Evolutionary conservation across 805 yeast species (phyloP).

Genomic region (Alloascoidea africana): DNA sequence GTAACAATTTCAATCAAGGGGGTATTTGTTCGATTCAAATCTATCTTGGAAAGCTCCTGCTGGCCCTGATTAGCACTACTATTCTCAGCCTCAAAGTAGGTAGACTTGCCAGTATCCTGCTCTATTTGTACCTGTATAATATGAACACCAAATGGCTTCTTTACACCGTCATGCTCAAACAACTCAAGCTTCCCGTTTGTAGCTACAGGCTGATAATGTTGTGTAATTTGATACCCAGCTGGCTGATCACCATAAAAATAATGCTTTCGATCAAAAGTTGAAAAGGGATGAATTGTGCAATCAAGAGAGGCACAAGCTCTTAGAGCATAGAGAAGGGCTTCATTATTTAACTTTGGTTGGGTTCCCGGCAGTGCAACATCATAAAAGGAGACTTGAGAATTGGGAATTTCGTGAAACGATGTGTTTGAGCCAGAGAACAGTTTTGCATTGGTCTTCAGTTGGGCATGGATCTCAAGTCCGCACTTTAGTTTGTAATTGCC

Average conservation of each 20-base stretch:
- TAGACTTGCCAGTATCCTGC: constrained; percentile 85
- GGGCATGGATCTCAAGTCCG: constrained; percentile 92
- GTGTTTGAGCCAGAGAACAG: constrained; percentile 44
- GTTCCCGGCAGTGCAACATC: constrained; percentile 90
- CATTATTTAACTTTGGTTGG: constrained; percentile 67
- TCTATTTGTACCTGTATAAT: constrained; percentile 81
- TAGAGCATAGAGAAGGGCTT: constrained; percentile 56
- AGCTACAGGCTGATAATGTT: constrained; percentile 71
- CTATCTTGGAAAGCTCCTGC: constrained; percentile 32
- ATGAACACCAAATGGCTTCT: constrained; percentile 29
- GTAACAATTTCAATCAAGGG: constrained; percentile 90
- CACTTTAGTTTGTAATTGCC: constrained; percentile 38
- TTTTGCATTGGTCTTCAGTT: constrained; percentile 57
- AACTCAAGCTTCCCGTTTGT: constrained; percentile 43
- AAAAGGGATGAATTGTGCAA: constrained; percentile 34
- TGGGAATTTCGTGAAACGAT: constrained; percentile 34
- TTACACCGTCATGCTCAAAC: constrained; percentile 32
- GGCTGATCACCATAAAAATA: constrained; percentile 97
- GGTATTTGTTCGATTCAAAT: constrained; percentile 70
- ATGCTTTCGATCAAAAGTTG: constrained; percentile 85
- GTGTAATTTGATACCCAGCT: constrained; percentile 89
- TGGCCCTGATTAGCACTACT: constrained; percentile 14
- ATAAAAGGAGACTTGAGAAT: constrained; percentile 55
- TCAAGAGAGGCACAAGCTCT: constrained; percentile 60
- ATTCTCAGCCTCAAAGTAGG: constrained; percentile 29